Conservation (phyloP, 2,329 filamentous ascomycete species). For the Colletotrichum spinosum region DNA sequence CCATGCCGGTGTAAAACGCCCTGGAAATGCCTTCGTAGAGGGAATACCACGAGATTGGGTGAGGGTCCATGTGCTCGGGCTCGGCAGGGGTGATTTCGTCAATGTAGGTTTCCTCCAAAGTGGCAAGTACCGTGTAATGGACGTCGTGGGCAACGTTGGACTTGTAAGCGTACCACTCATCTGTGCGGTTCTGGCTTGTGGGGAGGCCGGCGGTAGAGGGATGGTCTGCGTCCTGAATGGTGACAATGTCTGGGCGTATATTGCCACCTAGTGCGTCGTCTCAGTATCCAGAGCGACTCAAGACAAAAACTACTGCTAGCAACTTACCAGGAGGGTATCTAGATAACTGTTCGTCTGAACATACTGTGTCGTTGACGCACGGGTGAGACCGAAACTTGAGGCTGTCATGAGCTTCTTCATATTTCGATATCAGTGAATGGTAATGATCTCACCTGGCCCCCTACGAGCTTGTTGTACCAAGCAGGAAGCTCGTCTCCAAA, state of each 20-base stretch:
- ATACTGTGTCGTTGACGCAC: background rate
- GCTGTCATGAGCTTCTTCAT: background rate
- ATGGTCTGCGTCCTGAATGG: background rate
- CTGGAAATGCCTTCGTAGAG: background rate
- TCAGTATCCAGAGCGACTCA: background rate
- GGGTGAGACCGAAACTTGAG: background rate
- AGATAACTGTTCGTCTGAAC: background rate
- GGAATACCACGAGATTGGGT: background rate
- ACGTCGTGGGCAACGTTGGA: background rate
- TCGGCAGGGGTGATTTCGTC: background rate
- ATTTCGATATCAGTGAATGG: background rate
- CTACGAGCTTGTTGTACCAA: background rate
- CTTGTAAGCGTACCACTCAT: background rate
- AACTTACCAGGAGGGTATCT: background rate
- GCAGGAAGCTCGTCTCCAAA: background rate
- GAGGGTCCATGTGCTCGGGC: background rate
- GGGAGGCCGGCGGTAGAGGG: background rate
- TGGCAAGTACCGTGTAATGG: background rate
- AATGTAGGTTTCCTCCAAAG: background rate
- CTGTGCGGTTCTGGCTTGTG: background rate
- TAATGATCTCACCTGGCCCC: background rate
- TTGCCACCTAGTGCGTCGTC: background rate
- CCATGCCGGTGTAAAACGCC: conserved; percentile 3
- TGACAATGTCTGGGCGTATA: background rate
- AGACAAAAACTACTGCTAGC: background rate